Conservation (phyloP, 1,139 yeast species). For the Zygosaccharomyces pseudobailii region DNA sequence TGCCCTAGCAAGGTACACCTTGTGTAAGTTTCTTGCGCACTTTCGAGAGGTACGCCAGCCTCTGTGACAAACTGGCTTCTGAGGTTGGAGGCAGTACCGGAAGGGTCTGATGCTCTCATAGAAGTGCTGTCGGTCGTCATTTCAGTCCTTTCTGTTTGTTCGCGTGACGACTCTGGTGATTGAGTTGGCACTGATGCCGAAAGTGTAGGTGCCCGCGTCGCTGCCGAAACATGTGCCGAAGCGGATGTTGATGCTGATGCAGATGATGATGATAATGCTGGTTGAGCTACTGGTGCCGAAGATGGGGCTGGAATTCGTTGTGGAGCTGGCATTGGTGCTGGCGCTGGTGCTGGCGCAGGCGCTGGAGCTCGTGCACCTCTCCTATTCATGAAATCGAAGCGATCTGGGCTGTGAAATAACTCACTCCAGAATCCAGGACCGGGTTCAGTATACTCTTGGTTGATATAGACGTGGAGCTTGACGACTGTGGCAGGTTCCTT, state of each 20-base stretch:
- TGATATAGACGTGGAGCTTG: slow-evolving; percentile 29
- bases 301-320: too few species aligned
- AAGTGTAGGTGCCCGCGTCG: neutral
- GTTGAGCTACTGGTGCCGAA: neutral
- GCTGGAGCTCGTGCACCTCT: slow-evolving; percentile 7
- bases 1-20: slow-evolving; percentile 21
- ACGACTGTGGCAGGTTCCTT: slow-evolving; percentile 12
- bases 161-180: neutral
- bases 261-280: neutral
- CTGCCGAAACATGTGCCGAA: neutral
- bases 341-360: slow-evolving; percentile 4
- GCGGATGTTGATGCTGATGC: neutral
- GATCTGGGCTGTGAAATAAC: slow-evolving; percentile 19
- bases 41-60: slow-evolving; percentile 11
- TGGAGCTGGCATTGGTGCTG: neutral
- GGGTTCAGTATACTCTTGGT: slow-evolving; percentile 22
- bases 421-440: slow-evolving; percentile 32
- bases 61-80: slow-evolving; percentile 10
- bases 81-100: too few species aligned
- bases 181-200: slow-evolving; percentile 1
- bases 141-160: neutral
- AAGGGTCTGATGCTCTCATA: too few species aligned
- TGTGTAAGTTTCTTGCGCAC: slow-evolving; percentile 14
- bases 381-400: slow-evolving; percentile 16
- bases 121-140: too few species aligned